These are phyloP conservation scores for Lyophyllum atratum DNA, from an alignment of 768 basidiomycete species.

Conservation along the genomic window DNA sequence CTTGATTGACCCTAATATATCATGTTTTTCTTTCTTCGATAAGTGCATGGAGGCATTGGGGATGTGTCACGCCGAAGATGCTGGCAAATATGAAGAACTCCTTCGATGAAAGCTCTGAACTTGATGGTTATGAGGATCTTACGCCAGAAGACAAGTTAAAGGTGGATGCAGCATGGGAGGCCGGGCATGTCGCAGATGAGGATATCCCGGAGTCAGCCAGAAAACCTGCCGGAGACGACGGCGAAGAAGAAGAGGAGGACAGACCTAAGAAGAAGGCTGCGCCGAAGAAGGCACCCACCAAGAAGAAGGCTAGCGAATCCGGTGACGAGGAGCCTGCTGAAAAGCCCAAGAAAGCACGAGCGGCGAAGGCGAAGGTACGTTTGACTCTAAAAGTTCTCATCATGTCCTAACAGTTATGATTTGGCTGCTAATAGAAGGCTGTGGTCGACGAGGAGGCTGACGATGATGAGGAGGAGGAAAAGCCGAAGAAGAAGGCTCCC, in stretches of 20 bases:
- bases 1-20: not conserved
- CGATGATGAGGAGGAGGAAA: slow-evolving; percentile 48
- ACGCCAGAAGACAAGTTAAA: slow-evolving; percentile 68
- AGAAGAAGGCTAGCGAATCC: slow-evolving; percentile 19
- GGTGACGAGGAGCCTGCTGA: slow-evolving; percentile 14
- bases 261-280: slow-evolving; percentile 42
- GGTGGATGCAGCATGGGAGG: slow-evolving; percentile 71
- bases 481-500: slow-evolving; percentile 56
- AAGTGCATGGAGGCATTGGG: slow-evolving; percentile 91
- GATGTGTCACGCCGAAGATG: slow-evolving; percentile 74
- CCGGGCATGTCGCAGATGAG: slow-evolving; percentile 77
- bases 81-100: slow-evolving; percentile 69
- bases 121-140: slow-evolving; percentile 87
- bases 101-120: slow-evolving; percentile 59
- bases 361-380: slow-evolving; percentile 15
- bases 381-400: not conserved
- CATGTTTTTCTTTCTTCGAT: slow-evolving; percentile 2
- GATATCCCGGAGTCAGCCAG: slow-evolving; percentile 79
- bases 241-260: slow-evolving; percentile 21
- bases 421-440: slow-evolving; percentile 12
- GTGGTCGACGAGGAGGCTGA: slow-evolving; percentile 32
- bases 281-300: slow-evolving; percentile 26
- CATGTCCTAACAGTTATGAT: not conserved
- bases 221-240: slow-evolving; percentile 40
- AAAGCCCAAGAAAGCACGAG: slow-evolving; percentile 23